Base-by-base conservation (phyloP, 192 early-diverging fungal species). In the Mortierella antarctica region DNA sequence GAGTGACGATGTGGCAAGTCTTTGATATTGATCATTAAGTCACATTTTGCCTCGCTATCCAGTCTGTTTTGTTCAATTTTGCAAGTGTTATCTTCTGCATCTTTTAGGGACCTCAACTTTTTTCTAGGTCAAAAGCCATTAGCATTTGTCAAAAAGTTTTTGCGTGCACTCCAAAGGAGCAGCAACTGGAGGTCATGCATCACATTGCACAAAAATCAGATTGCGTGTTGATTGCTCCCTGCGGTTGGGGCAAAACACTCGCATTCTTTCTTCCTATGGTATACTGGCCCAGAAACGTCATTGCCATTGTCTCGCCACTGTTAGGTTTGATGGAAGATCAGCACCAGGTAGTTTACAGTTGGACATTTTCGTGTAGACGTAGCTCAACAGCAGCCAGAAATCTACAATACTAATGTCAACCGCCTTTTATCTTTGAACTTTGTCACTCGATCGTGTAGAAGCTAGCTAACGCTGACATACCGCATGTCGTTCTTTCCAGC, bases 181-280 rank as follows among this genome's bases (percentile, higher is more conserved):
- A 72, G 54, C 62, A 72, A 20, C 70, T 72, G 6, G 53, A 72
- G n/a, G 62, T 72, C 0, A 18, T 72, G 61, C 7, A 40, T 18
- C 11, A 71, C 44, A 62, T 71, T 39, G 58, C 58, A 13, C 41
- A 45, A 62, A 62, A 55, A 49, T 15, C 5, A 15, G 70, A 72
- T 55, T 72, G 70, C 20, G 47, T 64, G 52, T 58, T 72, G 23
- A 72, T 72, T 57, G 62, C 70, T 64, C 61, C 61, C 18, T 72
- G 53, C 12, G 70, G 62, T 21, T 72, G 70, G 70, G 62, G 62
- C 23, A 72, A 72, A 50, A 64, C 61, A 18, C 54, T 64, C 14
- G 70, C 62, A 14, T 72, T 63, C 47, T 64, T 72, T 50, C 62
- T 72, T 46, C 61, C 70, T 72, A 57, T 72, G 54, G 54, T 10